These are phyloP conservation scores for Backusella morwellensis DNA, from an alignment of 192 early-diverging fungal species.

Conservation along the genomic window DNA sequence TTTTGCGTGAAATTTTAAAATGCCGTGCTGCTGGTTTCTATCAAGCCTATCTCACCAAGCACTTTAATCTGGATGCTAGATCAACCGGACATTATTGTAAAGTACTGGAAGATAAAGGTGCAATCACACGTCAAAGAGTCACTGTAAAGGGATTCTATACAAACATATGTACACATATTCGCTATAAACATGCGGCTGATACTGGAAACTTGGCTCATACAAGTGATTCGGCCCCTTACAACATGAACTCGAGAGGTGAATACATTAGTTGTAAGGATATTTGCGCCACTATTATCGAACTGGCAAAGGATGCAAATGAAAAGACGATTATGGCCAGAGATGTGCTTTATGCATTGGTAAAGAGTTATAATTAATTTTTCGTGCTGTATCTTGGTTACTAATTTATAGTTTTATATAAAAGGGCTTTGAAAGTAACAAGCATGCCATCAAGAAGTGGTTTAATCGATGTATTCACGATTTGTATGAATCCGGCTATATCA, in stretches of 20 bases:
- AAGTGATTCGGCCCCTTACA: background rate
- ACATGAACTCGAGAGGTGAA: slow-evolving; percentile 17
- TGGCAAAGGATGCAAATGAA: slow-evolving; percentile 13
- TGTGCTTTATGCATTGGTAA: slow-evolving; percentile 8
- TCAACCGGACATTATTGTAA: slow-evolving; percentile 27
- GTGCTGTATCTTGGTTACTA: background rate
- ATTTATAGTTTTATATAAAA: background rate
- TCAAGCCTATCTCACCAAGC: slow-evolving; percentile 17
- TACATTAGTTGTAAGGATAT: background rate
- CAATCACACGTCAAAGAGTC: slow-evolving; percentile 7
- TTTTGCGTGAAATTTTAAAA: slow-evolving; percentile 17
- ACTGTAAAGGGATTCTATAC: background rate
- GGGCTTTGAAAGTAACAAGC: background rate
- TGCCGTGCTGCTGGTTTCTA: background rate
- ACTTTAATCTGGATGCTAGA: slow-evolving; percentile 5
- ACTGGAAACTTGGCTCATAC: background rate
- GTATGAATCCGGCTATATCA: background rate
- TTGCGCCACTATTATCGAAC: background rate
- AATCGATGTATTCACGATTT: background rate
- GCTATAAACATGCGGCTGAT: background rate
- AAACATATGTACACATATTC: slow-evolving; percentile 17
- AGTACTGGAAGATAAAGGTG: slow-evolving; percentile 20
- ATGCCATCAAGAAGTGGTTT: background rate
- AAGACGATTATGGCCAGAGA: slow-evolving; percentile 12
- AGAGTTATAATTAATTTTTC: background rate